Conservation (phyloP, 805 yeast genomes). For the Komagataella ulmi region DNA sequence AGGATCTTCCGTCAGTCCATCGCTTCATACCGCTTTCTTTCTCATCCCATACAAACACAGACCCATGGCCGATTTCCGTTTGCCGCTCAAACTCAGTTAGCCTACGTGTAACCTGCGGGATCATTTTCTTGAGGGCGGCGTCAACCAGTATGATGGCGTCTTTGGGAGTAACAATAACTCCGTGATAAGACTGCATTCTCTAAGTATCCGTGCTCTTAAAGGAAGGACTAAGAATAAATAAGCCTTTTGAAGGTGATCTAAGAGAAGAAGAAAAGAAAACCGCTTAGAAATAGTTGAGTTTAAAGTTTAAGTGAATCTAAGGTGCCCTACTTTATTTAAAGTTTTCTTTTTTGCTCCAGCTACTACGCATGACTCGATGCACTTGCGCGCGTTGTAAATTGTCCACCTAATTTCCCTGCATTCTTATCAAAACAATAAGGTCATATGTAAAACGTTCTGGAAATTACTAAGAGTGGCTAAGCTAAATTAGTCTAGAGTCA, state of each 20-base stretch:
- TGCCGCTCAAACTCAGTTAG: constrained; percentile 41
- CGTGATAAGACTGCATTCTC: constrained; percentile 46
- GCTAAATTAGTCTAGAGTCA: not conserved
- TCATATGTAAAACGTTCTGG: not conserved
- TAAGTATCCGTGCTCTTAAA: not conserved
- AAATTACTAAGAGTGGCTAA: not conserved
- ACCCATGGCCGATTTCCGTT: constrained; percentile 37
- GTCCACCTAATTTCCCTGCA: not conserved
- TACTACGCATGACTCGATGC: not conserved
- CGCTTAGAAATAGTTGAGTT: not conserved
- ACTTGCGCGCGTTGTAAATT: not conserved
- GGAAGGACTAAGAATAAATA: not conserved
- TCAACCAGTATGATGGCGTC: constrained; percentile 58
- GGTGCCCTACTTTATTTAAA: not conserved
- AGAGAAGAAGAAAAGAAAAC: not conserved
- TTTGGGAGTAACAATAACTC: constrained; percentile 37
- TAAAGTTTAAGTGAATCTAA: not conserved
- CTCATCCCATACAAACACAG: constrained; percentile 64
- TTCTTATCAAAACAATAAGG: not conserved
- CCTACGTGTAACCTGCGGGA: constrained; percentile 48
- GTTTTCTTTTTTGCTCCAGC: not conserved
- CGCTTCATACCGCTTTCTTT: constrained; percentile 56
- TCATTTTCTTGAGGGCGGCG: constrained; percentile 35
- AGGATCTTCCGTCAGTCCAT: constrained; percentile 68
- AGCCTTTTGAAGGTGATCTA: not conserved